Evolutionary conservation across 805 yeast species (phyloP).

Genomic region (Babjeviella inositovora): DNA sequence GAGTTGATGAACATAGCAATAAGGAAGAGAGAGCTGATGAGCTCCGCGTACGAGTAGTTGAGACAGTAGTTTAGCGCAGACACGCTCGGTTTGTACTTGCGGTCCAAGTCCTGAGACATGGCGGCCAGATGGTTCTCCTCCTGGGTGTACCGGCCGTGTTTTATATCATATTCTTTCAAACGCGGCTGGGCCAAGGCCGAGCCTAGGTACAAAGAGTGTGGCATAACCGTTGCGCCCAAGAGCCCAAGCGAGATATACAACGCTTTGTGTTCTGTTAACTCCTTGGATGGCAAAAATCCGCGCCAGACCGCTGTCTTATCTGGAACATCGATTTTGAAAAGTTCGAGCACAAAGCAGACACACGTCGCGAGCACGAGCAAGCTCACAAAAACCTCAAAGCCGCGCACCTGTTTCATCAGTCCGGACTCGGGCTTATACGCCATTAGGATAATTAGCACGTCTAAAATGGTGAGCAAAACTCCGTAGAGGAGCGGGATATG

Average conservation of each 20-base stretch:
- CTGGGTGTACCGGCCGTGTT: slow-evolving; percentile 11
- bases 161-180: slow-evolving; percentile 20
- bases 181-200: slow-evolving; percentile 25
- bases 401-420: slow-evolving; percentile 55
- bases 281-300: slow-evolving; percentile 62
- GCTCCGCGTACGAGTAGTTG: slow-evolving; percentile 19
- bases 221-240: slow-evolving; percentile 30
- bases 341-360: slow-evolving; percentile 56
- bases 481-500: slow-evolving; percentile 62
- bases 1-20: slow-evolving; percentile 27
- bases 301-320: slow-evolving; percentile 31
- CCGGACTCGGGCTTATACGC: slow-evolving; percentile 70
- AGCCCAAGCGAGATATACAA: slow-evolving; percentile 25
- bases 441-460: slow-evolving; percentile 62
- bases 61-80: slow-evolving; percentile 22
- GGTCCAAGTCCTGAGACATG: slow-evolving; percentile 4
- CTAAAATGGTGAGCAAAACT: slow-evolving; percentile 65
- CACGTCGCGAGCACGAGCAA: slow-evolving; percentile 59
- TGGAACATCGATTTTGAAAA: slow-evolving; percentile 40
- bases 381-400: slow-evolving; percentile 66
- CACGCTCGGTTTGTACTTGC: slow-evolving; percentile 21
- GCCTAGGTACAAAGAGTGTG: slow-evolving; percentile 25
- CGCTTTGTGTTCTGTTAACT: slow-evolving; percentile 32
- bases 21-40: slow-evolving; percentile 19
- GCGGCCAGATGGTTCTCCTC: slow-evolving; percentile 2